These are phyloP conservation scores for Lodderomyces parapsilosis DNA, from an alignment of 1,139 yeast species.

Conservation along the genomic window DNA sequence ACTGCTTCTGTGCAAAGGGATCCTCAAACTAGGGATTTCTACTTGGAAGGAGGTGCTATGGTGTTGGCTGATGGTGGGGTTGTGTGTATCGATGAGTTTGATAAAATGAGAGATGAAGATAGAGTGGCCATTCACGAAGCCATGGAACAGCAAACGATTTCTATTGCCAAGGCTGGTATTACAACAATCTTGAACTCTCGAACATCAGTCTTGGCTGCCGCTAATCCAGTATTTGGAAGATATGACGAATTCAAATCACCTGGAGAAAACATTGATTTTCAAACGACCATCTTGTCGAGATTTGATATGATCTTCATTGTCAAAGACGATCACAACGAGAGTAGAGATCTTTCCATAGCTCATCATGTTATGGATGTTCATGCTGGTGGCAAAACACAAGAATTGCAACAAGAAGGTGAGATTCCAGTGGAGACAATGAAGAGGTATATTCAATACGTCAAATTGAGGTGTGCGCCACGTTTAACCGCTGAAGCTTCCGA, in stretches of 20 bases:
- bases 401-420: constrained; percentile 67
- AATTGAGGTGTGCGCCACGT: constrained; percentile 89
- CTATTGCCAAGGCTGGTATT: constrained; percentile 99
- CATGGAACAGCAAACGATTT: constrained; percentile 98
- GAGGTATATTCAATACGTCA: constrained; percentile 87
- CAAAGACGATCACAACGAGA: constrained; percentile 89
- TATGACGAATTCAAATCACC: constrained; percentile 95
- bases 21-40: constrained; percentile 82
- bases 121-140: constrained; percentile 99
- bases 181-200: constrained; percentile 94
- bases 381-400: constrained; percentile 63
- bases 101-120: constrained; percentile 98
- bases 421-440: constrained; percentile 90
- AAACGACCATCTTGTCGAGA: constrained; percentile 93
- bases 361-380: constrained; percentile 94
- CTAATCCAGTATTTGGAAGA: constrained; percentile 95
- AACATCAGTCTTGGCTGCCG: constrained; percentile 96
- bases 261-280: constrained; percentile 97
- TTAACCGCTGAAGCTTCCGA: constrained; percentile 88
- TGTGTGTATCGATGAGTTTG: constrained; percentile 98
- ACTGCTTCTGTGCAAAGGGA: constrained; percentile 98
- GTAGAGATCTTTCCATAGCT: constrained; percentile 86
- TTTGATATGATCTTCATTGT: constrained; percentile 98
- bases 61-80: constrained; percentile 99
- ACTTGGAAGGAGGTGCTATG: constrained; percentile 99